Base-by-base conservation (phyloP, 1,284 basidiomycete genomes). In the Entoloma clypeatum region DNA sequence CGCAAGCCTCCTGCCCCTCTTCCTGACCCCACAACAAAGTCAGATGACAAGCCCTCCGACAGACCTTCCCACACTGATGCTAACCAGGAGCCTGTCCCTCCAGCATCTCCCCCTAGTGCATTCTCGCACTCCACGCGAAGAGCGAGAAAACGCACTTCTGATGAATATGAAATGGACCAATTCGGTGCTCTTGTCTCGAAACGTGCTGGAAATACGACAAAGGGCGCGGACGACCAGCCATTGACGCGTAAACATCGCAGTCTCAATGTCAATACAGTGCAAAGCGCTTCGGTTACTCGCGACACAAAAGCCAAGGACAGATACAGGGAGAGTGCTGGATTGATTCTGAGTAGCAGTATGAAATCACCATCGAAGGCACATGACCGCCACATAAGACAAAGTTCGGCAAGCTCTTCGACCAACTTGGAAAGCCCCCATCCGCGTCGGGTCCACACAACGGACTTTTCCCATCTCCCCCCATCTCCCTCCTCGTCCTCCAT, bases 391-490 rank as follows among this genome's bases (percentile, higher is more conserved):
- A 61, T 69, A 17, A 71, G 81, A 52, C 85, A 86, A 51, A 64
- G 73, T 17, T 88, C 85, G 23, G 69, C 72, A 0, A 72, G 81
- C 37, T 81, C 85, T n/a, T 77, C 80, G 5, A 74, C 79, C 3
- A 68, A 72, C 16, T 71, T 69, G 39, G 80, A 83, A 36, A 53
- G 55, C 41, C 63, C 64, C 36, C 68, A 68, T 52, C 57, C 74
- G 28, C 77, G 82, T 22, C 79, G 81, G 27, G 71, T 72, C 34
- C 75, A 77, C 47, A 70, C 74, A 32, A 77, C 79, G n/a, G 89
- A 92, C 60, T 92, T 89, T 62, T 91, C 90, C 0, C 88, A 91
- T 58, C 69, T 93, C 3, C 90, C 90, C 7, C 88, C 90, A 5
- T 92, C 89, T 10, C 89, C 92, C 6, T 89, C 89, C 2, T 81